A percentile compares a stretch with the other conserved stretches of the same genome.
phyloP scores from a whole-genome alignment of 306 rosid genomes.

The Coriaria nepalensis region DNA sequence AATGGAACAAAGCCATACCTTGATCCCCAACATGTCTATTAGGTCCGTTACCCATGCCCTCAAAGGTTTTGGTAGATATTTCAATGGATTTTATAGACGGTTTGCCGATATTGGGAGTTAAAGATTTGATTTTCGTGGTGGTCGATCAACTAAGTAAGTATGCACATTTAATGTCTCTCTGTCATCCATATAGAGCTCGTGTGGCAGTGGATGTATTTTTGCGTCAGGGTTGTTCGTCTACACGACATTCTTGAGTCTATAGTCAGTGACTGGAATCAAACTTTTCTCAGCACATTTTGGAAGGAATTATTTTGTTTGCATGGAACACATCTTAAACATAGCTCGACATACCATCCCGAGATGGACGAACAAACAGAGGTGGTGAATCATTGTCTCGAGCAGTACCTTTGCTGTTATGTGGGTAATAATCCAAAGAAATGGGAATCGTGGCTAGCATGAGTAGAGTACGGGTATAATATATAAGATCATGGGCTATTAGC shows the following conservation, averaged over 20 bases:
- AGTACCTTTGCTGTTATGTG: background rate
- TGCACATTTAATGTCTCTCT: background rate
- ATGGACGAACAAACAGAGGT: background rate
- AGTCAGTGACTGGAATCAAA: background rate
- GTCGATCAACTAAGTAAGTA: background rate
- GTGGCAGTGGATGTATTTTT: background rate
- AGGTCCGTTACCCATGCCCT: background rate
- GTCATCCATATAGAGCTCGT: background rate
- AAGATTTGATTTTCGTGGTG: background rate
- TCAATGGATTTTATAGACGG: background rate
- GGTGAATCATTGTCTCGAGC: background rate
- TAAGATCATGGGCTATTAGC: background rate
- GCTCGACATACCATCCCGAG: background rate
- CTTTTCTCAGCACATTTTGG: background rate
- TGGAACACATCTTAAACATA: background rate
- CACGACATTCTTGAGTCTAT: background rate
- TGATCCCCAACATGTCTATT: background rate
- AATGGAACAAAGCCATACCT: background rate
- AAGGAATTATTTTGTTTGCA: background rate
- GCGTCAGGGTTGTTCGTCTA: too few relatives aligned
- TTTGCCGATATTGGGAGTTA: background rate
- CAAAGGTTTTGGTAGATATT: background rate
- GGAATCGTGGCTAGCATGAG: background rate
- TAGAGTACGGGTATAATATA: background rate
- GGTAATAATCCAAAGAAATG: background rate